phyloP scores from a whole-genome alignment of 116 monocot genomes.

The Papilionanthe hybrid region DNA sequence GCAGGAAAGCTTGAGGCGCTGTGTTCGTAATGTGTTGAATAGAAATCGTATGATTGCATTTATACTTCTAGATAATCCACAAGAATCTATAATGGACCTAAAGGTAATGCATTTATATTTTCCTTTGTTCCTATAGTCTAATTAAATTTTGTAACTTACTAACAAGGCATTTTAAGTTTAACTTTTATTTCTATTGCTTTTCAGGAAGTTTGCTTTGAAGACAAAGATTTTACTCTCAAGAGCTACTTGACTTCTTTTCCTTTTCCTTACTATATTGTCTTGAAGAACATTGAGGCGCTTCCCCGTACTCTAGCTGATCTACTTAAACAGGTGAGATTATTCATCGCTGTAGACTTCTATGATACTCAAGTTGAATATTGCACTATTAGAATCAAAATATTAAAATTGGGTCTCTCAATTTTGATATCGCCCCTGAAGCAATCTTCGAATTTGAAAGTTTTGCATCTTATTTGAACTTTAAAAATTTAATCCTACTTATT shows the following conservation, averaged over 20 bases:
- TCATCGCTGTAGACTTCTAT: neutral
- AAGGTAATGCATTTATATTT: conserved; percentile 23
- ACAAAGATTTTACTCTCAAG: conserved; percentile 28
- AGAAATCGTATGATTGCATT: conserved; percentile 77
- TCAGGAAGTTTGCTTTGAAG: conserved; percentile 61
- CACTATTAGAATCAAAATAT: neutral
- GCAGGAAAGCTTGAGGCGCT: conserved; percentile 64
- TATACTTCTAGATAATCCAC: conserved; percentile 68
- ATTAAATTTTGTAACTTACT: neutral
- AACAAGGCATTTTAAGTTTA: neutral
- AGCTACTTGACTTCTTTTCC: conserved; percentile 76
- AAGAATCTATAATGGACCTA: conserved; percentile 73
- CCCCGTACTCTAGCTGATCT: conserved; percentile 89
- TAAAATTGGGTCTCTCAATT: neutral
- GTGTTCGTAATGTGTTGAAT: conserved; percentile 55
- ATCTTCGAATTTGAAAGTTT: neutral
- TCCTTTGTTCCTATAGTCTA: neutral
- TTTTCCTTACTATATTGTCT: conserved; percentile 81
- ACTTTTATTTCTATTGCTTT: conserved; percentile 10
- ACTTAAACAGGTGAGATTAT: conserved; percentile 59
- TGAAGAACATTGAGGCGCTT: conserved; percentile 79
- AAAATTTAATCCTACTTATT: neutral
- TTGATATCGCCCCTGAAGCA: neutral
- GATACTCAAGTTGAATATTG: neutral
- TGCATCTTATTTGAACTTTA: neutral